Base-by-base conservation (phyloP, 2,329 filamentous ascomycete species). In the Phialophora verrucosa region DNA sequence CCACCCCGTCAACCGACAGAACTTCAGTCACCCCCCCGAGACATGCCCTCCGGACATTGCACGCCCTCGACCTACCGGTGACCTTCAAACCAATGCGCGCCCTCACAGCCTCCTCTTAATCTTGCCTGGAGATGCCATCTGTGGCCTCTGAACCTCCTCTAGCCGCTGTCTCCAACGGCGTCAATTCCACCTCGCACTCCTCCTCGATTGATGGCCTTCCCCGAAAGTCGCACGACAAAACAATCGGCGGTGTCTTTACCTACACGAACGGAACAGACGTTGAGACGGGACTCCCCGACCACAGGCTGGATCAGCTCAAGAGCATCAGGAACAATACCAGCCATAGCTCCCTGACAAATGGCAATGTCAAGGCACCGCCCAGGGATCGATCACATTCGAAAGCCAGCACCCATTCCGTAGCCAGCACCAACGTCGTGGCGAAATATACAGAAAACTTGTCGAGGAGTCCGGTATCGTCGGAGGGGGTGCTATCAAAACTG, bases 371-470 rank as follows among this genome's bases (percentile, higher is more conserved):
- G 54, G 59, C 32, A 14, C 64, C 68, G 67, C 77, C 77, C 51
- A 73, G 78, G 74, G 80, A 81, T 23, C 76, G 73, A 70, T 76
- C 74, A 38, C 75, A 75, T 64, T 76, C 78, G 59, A 78, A 79
- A 70, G 75, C 81, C 67, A 83, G 81, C 69, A 80, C 83, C 20
- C 85, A 90, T 67, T 80, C 79, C n/a, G 59, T 80, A 67, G 64
- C 58, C 5, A 72, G 65, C 54, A 74, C 73, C 10, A 69, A 60
- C 49, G 75, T 73, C 23, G 75, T 32, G 5, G 64, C 42, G 25
- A 67, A 75, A 53, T 63, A 68, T 51, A 74, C 74, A 55, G 79
- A 80, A 25, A 71, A 70, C 29, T 73, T 75, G 62, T 76, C 77
- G 50, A 71, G 47, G 63, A 71, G 60, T 69, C 68, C 56, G 65